Base-by-base conservation (phyloP, 2,329 filamentous ascomycete genomes). In the Arachnomyces sp. region DNA sequence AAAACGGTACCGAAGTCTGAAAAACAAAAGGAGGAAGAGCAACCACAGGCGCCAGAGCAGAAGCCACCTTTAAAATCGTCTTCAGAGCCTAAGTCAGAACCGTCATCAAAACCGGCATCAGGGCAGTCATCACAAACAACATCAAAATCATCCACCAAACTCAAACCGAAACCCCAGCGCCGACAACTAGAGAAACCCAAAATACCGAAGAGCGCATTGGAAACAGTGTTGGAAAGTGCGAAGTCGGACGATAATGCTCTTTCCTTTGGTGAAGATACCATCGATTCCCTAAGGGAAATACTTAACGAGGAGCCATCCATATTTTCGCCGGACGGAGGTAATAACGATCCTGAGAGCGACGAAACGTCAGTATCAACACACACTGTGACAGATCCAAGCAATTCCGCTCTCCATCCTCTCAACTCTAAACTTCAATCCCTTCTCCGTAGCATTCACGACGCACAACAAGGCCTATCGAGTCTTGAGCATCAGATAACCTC, bases 211-310 rank as follows among this genome's bases (percentile, higher is more conserved):
- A 69, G 65, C 43, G 66, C 57, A 3, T 45, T 68, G 13, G 63
- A 65, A 40, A 60, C 60, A 2, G 59, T 68, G 16, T 56, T 68
- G 29, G 60, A 66, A 38, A 58, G 66, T 40, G 55, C 55, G 15
- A 66, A 56, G 43, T 57, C 60, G 2, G 54, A 63, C 36, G 61
- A 60, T 21, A 59, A 65, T 14, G 50, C 54, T 1, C 48, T 68
- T 13, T 55, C 58, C 9, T 46, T 67, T 4, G 64, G 66, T 9
- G 66, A 69, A 41, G 63, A 65, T 44, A 71, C 67, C 2, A 59
- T 71, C 31, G 63, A 68, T 38, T 69, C 65, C 13, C 59, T 71
- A 13, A 59, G 67, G 38, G 56, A 61, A 11, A 52, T 70, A 16
- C 51, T 71, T 31, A 53, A 65, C 7, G 56, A 58, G 25, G 43